A percentile compares a stretch with the other conserved stretches of the same genome.
These are phyloP conservation scores for Daldinia caldariorum DNA, from an alignment of 495 filamentous ascomycete genomes.

Conservation along the genomic window DNA sequence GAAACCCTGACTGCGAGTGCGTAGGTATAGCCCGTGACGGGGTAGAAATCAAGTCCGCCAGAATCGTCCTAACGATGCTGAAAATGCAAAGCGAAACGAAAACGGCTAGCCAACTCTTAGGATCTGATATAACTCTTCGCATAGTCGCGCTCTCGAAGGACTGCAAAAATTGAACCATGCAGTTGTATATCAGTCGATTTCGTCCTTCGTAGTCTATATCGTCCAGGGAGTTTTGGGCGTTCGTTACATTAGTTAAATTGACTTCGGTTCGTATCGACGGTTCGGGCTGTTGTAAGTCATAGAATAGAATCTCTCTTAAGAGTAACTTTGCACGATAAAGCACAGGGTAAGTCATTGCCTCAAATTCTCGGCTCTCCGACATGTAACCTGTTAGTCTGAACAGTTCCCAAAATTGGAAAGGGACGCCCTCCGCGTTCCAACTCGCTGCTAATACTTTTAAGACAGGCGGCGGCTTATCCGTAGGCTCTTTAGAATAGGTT, in stretches of 20 bases:
- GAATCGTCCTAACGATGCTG: conserved; percentile 58
- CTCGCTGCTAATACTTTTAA: conserved; percentile 57
- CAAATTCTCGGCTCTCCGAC: conserved; percentile 53
- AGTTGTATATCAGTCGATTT: conserved; percentile 57
- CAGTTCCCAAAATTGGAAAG: conserved; percentile 59
- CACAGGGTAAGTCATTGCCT: conserved; percentile 54
- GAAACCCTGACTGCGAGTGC: conserved; percentile 46
- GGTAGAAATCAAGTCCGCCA: conserved; percentile 56
- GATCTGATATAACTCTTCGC: conserved; percentile 49
- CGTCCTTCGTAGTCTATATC: conserved; percentile 58
- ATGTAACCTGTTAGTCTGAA: conserved; percentile 56
- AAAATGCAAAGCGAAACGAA: conserved; percentile 62
- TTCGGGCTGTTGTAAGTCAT: conserved; percentile 59
- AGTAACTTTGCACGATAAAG: conserved; percentile 60
- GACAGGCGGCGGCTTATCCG: conserved; percentile 55
- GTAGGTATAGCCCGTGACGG: conserved; percentile 39
- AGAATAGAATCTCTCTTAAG: conserved; percentile 60
- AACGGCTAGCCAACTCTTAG: conserved; percentile 57
- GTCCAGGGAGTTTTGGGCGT: conserved; percentile 49
- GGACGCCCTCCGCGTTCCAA: conserved; percentile 57
- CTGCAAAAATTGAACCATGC: conserved; percentile 59
- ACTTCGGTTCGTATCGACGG: conserved; percentile 57
- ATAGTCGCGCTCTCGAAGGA: conserved; percentile 56
- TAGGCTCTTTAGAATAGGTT: conserved; percentile 52
- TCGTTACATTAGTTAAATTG: conserved; percentile 50